Base-by-base conservation (phyloP, 1,284 basidiomycete species). In the Baeospora myosura region DNA sequence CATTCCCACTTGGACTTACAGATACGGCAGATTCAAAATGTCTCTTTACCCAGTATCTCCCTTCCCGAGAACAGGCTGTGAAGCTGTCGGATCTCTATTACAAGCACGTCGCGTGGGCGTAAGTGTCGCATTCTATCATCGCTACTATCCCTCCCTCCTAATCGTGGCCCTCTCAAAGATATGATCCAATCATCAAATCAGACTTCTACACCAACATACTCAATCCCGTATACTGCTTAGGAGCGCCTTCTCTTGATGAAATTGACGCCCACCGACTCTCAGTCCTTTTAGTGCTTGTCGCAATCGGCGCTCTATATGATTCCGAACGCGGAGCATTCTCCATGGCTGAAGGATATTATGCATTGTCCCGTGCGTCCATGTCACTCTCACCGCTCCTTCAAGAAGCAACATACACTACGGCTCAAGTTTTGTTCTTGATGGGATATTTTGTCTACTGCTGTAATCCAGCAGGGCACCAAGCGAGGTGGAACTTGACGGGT, bases 341-440 rank as follows among this genome's bases (percentile, higher is more conserved):
- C n/a, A n/a, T n/a, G n/a, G n/a, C n/a, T n/a, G n/a, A n/a, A n/a
- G n/a, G n/a, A 33, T 73, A 70, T 50, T 55, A 69, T 40, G 58
- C 65, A 1, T 52, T 76, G 7, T 59, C 73, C 20, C 61, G 68
- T 6, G 74, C 71, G 7, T 65, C 72, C 10, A 52, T 74, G 4
- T 66, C 66, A 0, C 47, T 73, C n/a, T 60, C 64, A 34, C 64
- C 73, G 0, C 60, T 75, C 22, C 45, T 64, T n/a, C 47, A 60
- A 6, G 65, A 69, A 26, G 68, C 65, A 14, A 71, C 67, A 7
- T 65, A 58, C 32, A 64, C 71, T 4, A 69, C 71, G 0, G 60
- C 72, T 6, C 70, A 74, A 46, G 65, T 72, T 4, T 48, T 76
- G n/a, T 71, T 72, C 44, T 52, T 74, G 46, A 59, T 71, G 44